Conservation (phyloP, 495 filamentous ascomycete species). For the Penicillium lagena region DNA sequence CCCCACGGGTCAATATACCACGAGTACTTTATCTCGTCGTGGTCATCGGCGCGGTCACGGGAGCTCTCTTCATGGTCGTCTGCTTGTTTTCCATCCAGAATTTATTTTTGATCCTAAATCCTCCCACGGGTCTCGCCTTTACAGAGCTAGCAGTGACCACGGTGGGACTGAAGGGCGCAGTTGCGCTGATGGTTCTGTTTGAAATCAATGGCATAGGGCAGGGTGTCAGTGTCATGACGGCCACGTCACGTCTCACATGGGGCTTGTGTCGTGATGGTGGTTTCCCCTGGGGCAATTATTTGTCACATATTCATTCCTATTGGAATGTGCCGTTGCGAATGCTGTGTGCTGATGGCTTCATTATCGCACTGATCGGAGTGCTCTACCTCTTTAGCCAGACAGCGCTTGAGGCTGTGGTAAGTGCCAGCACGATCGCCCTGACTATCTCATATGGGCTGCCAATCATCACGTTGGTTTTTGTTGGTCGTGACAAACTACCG, state of each 20-base stretch:
- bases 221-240: constrained; percentile 36
- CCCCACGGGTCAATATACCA: constrained; percentile 31
- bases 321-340: constrained; percentile 34
- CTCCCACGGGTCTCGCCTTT: constrained; percentile 33
- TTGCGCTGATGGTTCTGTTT: constrained; percentile 34
- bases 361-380: constrained; percentile 34
- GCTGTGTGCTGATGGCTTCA: constrained; percentile 33
- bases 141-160: constrained; percentile 33
- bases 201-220: constrained; percentile 38
- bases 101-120: constrained; percentile 47
- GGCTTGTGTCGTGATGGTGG: constrained; percentile 52
- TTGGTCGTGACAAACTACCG: constrained; percentile 36
- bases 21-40: constrained; percentile 31
- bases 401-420: constrained; percentile 37
- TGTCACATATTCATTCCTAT: constrained; percentile 24
- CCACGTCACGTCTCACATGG: constrained; percentile 45
- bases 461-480: constrained; percentile 28
- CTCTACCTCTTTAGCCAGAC: constrained; percentile 39
- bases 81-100: constrained; percentile 66
- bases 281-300: constrained; percentile 34
- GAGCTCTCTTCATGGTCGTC: constrained; percentile 64
- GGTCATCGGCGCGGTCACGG: constrained; percentile 40
- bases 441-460: constrained; percentile 41
- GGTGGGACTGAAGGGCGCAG: constrained; percentile 24
- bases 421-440: constrained; percentile 39